Conservation (phyloP, 306 rosid genomes). For the Prunus salicina region DNA sequence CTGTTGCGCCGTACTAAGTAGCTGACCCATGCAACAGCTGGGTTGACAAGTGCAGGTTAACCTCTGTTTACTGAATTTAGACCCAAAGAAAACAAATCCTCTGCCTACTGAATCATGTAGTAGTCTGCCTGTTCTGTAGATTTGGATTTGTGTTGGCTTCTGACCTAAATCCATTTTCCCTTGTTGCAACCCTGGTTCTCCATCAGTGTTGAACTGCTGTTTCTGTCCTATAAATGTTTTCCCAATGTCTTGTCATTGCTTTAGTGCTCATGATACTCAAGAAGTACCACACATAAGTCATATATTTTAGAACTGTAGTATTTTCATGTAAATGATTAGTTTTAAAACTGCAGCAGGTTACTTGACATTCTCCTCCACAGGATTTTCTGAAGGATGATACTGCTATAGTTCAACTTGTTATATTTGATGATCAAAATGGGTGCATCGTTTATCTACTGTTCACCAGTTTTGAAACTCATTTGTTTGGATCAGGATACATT, state of each 20-base stretch:
- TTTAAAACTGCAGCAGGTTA: conserved; percentile 83
- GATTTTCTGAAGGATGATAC: conserved; percentile 98
- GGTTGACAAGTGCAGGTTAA: conserved; percentile 12
- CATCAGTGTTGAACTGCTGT: background rate
- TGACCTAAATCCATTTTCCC: background rate
- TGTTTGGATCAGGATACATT: conserved; percentile 97
- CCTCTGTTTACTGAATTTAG: conserved; percentile 2
- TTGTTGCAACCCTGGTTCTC: conserved; percentile 18
- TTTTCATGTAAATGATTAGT: conserved; percentile 45
- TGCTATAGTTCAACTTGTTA: conserved; percentile 94
- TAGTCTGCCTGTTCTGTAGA: background rate
- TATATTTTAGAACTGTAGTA: conserved; percentile 14
- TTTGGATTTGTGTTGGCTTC: conserved; percentile 3
- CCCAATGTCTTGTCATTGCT: conserved; percentile 13
- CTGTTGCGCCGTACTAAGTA: background rate
- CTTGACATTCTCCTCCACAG: conserved; percentile 94
- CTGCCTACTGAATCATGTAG: conserved; percentile 7
- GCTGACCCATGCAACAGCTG: background rate
- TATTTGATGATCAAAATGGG: conserved; percentile 95
- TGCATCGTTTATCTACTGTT: conserved; percentile 95
- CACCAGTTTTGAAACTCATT: conserved; percentile 92
- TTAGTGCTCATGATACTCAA: conserved; percentile 30
- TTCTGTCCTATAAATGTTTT: conserved; percentile 6
- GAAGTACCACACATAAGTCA: conserved; percentile 22
- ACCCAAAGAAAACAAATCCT: background rate